Evolutionary conservation across 441 rosid species (phyloP).

Genomic region (Raphanus hybrid): DNA sequence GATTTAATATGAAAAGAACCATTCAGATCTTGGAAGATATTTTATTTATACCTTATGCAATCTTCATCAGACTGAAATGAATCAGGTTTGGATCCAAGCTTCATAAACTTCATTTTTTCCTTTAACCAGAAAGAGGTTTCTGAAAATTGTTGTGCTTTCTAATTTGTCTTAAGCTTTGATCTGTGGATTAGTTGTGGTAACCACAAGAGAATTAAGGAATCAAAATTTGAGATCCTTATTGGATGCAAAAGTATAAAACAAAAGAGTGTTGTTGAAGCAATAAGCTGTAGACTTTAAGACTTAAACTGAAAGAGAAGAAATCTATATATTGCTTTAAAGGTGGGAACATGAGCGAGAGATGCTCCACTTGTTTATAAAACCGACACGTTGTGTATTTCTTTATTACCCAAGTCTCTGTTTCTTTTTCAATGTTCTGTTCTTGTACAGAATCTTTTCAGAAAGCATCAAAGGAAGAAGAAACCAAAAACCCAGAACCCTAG

Average conservation of each 20-base stretch:
- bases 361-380: conserved; percentile 34
- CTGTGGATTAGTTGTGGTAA: conserved; percentile 3
- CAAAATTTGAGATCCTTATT: conserved; percentile 37
- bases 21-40: no score
- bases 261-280: conserved; percentile 36
- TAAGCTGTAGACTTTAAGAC: conserved; percentile 28
- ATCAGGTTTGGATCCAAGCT: no score
- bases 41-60: no score
- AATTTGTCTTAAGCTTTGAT: neutral
- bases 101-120: no score
- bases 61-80: no score
- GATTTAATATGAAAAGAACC: neutral
- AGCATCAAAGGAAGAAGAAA: conserved; percentile 38
- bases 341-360: neutral
- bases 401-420: conserved; percentile 32
- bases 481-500: no score
- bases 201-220: neutral
- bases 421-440: conserved; percentile 6
- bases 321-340: conserved; percentile 20
- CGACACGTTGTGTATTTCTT: conserved; percentile 40
- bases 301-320: conserved; percentile 37
- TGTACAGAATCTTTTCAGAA: conserved; percentile 39
- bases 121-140: conserved; percentile 14
- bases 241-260: conserved; percentile 40
- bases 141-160: conserved; percentile 4